phyloP scores from a whole-genome alignment of 148 eudicot genomes.

The Salicornia ramosissima region DNA sequence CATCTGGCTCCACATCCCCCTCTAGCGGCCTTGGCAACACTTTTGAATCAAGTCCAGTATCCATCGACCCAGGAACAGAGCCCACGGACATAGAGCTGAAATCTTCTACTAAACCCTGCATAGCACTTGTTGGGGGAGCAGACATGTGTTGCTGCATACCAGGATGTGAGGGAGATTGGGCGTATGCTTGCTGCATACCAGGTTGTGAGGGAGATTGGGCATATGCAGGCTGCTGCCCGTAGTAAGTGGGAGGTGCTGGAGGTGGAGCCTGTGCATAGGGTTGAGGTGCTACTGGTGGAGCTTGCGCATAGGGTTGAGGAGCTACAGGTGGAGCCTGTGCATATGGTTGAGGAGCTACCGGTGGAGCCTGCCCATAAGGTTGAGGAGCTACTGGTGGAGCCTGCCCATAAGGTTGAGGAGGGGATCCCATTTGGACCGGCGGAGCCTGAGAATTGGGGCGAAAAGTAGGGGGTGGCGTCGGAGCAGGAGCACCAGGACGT shows the following conservation, averaged over 20 bases:
- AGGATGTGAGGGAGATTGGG: too few species aligned
- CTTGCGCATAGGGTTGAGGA: constrained; percentile 49
- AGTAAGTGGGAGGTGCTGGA: constrained; percentile 36
- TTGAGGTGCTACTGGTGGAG: constrained; percentile 43
- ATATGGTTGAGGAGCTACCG: constrained; percentile 32
- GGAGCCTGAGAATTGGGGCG: constrained; percentile 35
- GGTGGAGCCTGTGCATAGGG: constrained; percentile 36
- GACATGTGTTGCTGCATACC: constrained; percentile 47
- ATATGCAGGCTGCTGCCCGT: constrained; percentile 38
- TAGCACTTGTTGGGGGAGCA: constrained; percentile 56
- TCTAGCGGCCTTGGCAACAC: constrained; percentile 84
- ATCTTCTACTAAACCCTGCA: constrained; percentile 69
- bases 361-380: constrained; percentile 34
- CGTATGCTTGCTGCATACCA: constrained; percentile 40
- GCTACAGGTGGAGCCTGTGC: constrained; percentile 34
- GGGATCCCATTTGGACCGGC: constrained; percentile 27
- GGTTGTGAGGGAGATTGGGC: constrained; percentile 19
- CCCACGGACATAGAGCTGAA: constrained; percentile 76
- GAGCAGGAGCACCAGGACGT: constrained; percentile 43
- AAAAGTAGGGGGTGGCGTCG: constrained; percentile 43
- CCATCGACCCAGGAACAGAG: constrained; percentile 75
- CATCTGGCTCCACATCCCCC: constrained; percentile 68
- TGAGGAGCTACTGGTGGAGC: constrained; percentile 44
- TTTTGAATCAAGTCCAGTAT: constrained; percentile 69
- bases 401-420: constrained; percentile 49